phyloP scores from a whole-genome alignment of 208 protist genomes.

The Phytomonas sp. region DNA sequence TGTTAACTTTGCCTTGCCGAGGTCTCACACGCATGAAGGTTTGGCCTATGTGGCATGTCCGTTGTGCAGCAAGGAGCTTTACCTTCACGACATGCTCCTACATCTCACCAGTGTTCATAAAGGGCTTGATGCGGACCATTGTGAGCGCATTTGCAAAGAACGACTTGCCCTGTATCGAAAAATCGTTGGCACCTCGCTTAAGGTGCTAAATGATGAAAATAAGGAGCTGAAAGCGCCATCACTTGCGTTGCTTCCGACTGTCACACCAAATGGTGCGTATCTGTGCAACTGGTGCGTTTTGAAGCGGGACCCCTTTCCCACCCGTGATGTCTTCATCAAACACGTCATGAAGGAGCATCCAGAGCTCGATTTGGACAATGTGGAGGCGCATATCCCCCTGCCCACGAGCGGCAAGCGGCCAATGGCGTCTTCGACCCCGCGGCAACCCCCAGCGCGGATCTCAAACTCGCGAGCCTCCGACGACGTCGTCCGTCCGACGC shows the following conservation, averaged over 20 bases:
- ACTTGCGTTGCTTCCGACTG: slow-evolving; percentile 36
- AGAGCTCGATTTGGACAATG: slow-evolving; percentile 50
- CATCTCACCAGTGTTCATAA: slow-evolving; percentile 60
- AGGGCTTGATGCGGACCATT: slow-evolving; percentile 39
- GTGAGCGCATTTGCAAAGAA: slow-evolving; percentile 37
- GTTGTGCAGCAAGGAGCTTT: slow-evolving; percentile 30
- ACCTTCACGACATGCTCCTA: slow-evolving; percentile 60
- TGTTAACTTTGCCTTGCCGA: slow-evolving; percentile 33
- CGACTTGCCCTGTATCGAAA: slow-evolving; percentile 57
- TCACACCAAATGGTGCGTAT: slow-evolving; percentile 47
- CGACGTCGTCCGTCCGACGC: slow-evolving; percentile 12
- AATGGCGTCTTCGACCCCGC: slow-evolving; percentile 1
- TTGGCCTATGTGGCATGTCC: slow-evolving; percentile 64
- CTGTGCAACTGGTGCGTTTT: slow-evolving; percentile 79
- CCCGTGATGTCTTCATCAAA: slow-evolving; percentile 69
- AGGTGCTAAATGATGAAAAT: background rate
- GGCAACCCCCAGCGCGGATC: background rate
- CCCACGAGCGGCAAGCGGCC: slow-evolving; percentile 5
- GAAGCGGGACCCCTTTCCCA: slow-evolving; percentile 26
- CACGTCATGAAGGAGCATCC: slow-evolving; percentile 73
- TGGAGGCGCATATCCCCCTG: slow-evolving; percentile 48
- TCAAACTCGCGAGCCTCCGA: background rate
- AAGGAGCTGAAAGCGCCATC: background rate
- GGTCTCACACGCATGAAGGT: slow-evolving; percentile 43
- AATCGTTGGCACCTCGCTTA: slow-evolving; percentile 45